Conservation (phyloP, 441 rosid genomes). For the Mallotus repandus region DNA sequence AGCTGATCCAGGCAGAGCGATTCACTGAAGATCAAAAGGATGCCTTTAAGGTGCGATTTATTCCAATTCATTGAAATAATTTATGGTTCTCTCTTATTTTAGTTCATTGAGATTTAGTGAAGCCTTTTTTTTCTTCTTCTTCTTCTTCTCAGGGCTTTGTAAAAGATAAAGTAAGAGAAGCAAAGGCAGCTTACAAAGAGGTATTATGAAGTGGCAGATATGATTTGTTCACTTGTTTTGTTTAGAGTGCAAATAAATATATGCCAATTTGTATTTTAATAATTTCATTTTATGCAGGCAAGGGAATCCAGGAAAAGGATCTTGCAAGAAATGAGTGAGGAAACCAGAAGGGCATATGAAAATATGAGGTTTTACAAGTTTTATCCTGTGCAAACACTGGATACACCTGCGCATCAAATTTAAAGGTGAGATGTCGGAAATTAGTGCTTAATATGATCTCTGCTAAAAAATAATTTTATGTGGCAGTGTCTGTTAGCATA, state of each 20-base stretch:
- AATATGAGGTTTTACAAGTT: conserved; percentile 81
- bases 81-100: not conserved
- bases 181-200: conserved; percentile 83
- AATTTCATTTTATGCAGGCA: conserved; percentile 41
- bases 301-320: conserved; percentile 71
- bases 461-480: not conserved
- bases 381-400: conserved; percentile 66
- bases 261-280: conserved; percentile 5
- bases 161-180: conserved; percentile 79
- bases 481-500: not conserved
- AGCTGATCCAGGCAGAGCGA: conserved; percentile 59
- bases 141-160: conserved; percentile 63
- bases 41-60: conserved; percentile 60
- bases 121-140: conserved; percentile 7
- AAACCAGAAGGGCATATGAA: conserved; percentile 52
- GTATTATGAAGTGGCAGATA: conserved; percentile 31
- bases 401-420: conserved; percentile 66
- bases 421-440: conserved; percentile 43
- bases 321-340: conserved; percentile 66
- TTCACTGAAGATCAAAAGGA: conserved; percentile 78
- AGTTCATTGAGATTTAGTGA: not conserved
- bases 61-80: conserved; percentile 5
- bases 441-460: not conserved
- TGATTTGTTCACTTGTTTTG: conserved; percentile 7
- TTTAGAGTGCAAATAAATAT: not conserved